Base-by-base conservation (phyloP, 495 filamentous ascomycete genomes). In the Ascobolus immersus region DNA sequence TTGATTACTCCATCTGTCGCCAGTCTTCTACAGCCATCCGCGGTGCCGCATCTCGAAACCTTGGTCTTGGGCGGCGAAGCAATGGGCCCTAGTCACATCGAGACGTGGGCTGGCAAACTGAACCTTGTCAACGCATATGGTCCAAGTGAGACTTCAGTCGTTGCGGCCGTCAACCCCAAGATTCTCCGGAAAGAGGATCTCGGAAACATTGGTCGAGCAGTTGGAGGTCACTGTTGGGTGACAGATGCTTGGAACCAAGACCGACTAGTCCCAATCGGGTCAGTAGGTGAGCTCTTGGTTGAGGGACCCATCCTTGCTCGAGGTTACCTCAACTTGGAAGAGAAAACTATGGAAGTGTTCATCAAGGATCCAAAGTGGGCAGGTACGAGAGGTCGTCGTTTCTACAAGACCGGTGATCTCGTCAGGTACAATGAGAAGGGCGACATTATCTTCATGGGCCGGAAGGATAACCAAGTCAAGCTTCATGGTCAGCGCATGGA, bases 321-420 rank as follows among this genome's bases (percentile, higher is more conserved):
- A 26, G 61, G 60, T 2, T 69, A 68, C 34, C 39, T 65, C n/a
- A n/a, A n/a, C 18, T 29, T 21, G 12, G 4, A 17, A 8, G 30
- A 24, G 37, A n/a, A n/a, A n/a, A n/a, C n/a, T n/a, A 73, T 55
- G 0, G 44, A 39, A 11, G 31, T 47, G 3, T 50, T 44, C 1
- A 70, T 69, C 35, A 60, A 17, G 44, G n/a, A 58, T 17, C 63
- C 62, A 0, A 37, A 38, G 1, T 74, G 66, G 66, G 22, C 25
- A 20, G 11, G 32, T 10, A 9, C n/a, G n/a, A n/a, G n/a, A n/a
- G 23, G 7, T 22, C 36, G 22, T 14, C 29, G 21, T 32, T 62
- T 25, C n/a, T 67, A 65, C 39, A 42, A 48, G 28, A 69, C 65
- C 0, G 64, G 65, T 0, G 60, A 69, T 36, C 45, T 69, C 5